Evolutionary conservation across 176 grass and related monocot genomes (phyloP).

Genomic region (Metroxylon sagu): DNA sequence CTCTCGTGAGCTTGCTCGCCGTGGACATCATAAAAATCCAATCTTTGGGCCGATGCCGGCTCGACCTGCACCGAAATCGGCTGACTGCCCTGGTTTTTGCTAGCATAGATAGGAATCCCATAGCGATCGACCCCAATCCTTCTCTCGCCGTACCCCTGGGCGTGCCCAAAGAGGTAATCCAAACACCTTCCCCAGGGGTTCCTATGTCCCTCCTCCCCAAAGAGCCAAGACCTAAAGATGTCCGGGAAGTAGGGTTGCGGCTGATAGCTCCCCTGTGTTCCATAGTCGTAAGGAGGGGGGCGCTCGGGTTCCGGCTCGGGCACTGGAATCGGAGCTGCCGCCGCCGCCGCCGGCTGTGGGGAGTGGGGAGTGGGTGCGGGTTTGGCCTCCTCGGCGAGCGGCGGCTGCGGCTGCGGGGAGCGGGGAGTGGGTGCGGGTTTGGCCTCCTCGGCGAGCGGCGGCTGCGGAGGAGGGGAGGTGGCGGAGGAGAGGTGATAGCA

Average conservation of each 20-base stretch:
- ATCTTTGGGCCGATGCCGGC: constrained; percentile 26
- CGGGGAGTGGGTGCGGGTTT: not conserved
- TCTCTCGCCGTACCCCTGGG: constrained; percentile 76
- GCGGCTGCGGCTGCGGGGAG: not conserved
- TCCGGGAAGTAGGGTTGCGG: constrained; percentile 41
- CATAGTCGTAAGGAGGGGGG: constrained; percentile 25
- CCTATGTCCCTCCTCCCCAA: constrained; percentile 39
- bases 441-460: not conserved
- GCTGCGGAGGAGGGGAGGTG: not conserved
- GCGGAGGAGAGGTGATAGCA: constrained; percentile 36
- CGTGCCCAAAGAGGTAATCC: constrained; percentile 83
- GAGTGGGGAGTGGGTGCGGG: not conserved
- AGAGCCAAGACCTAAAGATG: constrained; percentile 49
- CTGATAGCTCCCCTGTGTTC: constrained; percentile 15
- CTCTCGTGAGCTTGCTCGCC: constrained; percentile 18
- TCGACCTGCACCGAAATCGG: constrained; percentile 48
- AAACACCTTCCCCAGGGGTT: constrained; percentile 54
- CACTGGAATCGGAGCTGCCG: not conserved
- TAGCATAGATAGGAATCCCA: constrained; percentile 70
- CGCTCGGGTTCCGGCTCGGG: constrained; percentile 14
- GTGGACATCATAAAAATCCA: constrained; percentile 32
- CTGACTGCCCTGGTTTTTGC: constrained; percentile 39
- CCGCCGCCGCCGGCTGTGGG: constrained; percentile 1
- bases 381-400: not conserved
- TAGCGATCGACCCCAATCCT: constrained; percentile 38